These are phyloP conservation scores for Aphanomyces invadans DNA, from an alignment of 352 stramenopile species.

Conservation along the genomic window DNA sequence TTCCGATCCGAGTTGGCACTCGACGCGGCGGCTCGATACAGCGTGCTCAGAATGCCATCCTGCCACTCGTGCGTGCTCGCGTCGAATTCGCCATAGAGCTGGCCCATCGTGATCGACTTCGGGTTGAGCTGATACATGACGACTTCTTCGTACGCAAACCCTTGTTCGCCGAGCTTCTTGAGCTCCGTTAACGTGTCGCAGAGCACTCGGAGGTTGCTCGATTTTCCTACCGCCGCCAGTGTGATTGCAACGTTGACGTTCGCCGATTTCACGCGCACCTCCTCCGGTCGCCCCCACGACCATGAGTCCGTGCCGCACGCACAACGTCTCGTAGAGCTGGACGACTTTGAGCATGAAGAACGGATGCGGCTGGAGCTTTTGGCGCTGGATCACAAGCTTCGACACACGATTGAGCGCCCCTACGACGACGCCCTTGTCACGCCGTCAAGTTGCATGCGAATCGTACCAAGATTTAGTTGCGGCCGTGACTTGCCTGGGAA, in stretches of 20 bases:
- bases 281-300: slow-evolving; percentile 90
- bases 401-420: slow-evolving; percentile 65
- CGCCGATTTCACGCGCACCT: neutral
- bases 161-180: slow-evolving; percentile 65
- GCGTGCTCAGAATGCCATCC: slow-evolving; percentile 85
- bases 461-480: slow-evolving; percentile 81
- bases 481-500: slow-evolving; percentile 87
- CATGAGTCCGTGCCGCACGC: slow-evolving; percentile 92
- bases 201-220: slow-evolving; percentile 77
- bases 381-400: slow-evolving; percentile 80
- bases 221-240: slow-evolving; percentile 88
- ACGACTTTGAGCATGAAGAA: slow-evolving; percentile 92
- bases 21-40: slow-evolving; percentile 87
- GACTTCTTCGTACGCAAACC: slow-evolving; percentile 82
- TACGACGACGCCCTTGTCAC: too few relatives aligned
- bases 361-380: slow-evolving; percentile 76
- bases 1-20: slow-evolving; percentile 83
- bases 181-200: slow-evolving; percentile 80
- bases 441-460: neutral
- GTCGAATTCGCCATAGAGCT: slow-evolving; percentile 94
- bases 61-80: slow-evolving; percentile 93
- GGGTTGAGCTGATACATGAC: slow-evolving; percentile 87
- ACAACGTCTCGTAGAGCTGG: slow-evolving; percentile 93
- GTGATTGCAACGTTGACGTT: too few relatives aligned
- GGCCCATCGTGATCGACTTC: slow-evolving; percentile 94